phyloP scores from a whole-genome alignment of 257 asterid species.

The Solanum raphanifolium region DNA sequence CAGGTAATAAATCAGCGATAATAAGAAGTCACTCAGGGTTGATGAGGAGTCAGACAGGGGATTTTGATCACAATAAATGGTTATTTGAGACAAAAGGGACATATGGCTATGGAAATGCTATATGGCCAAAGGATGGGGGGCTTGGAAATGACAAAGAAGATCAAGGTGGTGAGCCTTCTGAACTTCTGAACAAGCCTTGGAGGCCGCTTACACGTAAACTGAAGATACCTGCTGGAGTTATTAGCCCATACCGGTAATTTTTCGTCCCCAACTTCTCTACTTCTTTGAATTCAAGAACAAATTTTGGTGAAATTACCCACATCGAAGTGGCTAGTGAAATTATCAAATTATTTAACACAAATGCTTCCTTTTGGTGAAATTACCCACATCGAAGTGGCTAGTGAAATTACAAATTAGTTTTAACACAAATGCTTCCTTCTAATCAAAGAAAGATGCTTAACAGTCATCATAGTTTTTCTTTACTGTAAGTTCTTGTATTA shows the following conservation, averaged over 20 bases:
- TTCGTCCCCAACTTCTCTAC: not conserved
- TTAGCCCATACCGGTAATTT: constrained; percentile 75
- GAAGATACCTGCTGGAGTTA: constrained; percentile 69
- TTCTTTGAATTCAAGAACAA: not conserved
- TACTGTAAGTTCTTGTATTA: not conserved
- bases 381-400: not conserved
- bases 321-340: not conserved
- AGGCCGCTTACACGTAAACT: constrained; percentile 79
- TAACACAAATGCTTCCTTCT: not conserved
- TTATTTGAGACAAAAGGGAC: constrained; percentile 85
- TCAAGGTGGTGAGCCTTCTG: constrained; percentile 40
- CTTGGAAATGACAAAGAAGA: constrained; percentile 33
- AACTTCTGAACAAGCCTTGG: constrained; percentile 74
- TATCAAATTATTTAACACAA: not conserved
- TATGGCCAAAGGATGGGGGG: constrained; percentile 79
- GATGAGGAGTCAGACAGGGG: constrained; percentile 75
- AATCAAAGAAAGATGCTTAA: not conserved
- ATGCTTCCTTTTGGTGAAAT: not conserved
- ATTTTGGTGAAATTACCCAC: not conserved
- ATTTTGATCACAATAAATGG: constrained; percentile 80
- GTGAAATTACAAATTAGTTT: not conserved
- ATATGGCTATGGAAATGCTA: constrained; percentile 87
- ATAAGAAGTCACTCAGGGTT: constrained; percentile 57
- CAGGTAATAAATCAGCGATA: constrained; percentile 43
- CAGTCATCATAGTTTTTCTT: not conserved